Evolutionary conservation across 2,329 filamentous ascomycete species (phyloP).

Genomic region (Phoma sp.): DNA sequence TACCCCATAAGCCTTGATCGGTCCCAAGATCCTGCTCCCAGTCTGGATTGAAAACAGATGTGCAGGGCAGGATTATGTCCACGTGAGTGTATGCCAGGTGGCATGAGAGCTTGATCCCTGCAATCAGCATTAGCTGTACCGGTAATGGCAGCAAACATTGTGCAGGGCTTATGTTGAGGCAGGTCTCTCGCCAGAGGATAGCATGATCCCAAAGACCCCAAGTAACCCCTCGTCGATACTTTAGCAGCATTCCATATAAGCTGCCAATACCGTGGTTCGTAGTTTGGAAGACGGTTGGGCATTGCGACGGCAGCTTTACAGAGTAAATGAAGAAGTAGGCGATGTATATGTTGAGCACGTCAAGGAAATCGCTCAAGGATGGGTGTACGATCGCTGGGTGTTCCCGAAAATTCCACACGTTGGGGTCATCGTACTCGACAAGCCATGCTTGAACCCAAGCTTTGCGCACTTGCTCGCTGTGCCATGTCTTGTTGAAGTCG

Average conservation of each 20-base stretch:
- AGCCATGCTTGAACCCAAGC: neutral
- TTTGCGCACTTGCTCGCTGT: neutral
- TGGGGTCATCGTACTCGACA: neutral
- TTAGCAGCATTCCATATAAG: no score
- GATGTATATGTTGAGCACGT: constrained; percentile 21
- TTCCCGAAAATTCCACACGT: neutral
- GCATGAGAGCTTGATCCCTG: constrained; percentile 51
- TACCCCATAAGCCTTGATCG: constrained; percentile 62
- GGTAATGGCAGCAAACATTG: constrained; percentile 52
- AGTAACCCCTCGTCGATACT: constrained; percentile 68
- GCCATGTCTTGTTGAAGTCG: constrained; percentile 22
- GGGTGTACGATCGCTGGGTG: no score
- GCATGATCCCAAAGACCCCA: constrained; percentile 70
- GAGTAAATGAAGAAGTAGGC: constrained; percentile 62
- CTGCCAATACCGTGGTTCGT: constrained; percentile 69
- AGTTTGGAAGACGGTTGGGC: constrained; percentile 68
- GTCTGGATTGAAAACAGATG: no score
- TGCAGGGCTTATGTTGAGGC: constrained; percentile 50
- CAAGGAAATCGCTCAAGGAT: neutral
- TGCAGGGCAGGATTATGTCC: no score
- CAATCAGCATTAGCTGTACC: constrained; percentile 50
- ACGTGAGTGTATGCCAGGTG: constrained; percentile 59
- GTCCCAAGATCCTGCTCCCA: constrained; percentile 70
- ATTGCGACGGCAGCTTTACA: constrained; percentile 62
- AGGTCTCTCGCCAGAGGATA: constrained; percentile 66